Evolutionary conservation across 257 asterid genomes (phyloP).

Genomic region (Rauvolfia tetraphylla): DNA sequence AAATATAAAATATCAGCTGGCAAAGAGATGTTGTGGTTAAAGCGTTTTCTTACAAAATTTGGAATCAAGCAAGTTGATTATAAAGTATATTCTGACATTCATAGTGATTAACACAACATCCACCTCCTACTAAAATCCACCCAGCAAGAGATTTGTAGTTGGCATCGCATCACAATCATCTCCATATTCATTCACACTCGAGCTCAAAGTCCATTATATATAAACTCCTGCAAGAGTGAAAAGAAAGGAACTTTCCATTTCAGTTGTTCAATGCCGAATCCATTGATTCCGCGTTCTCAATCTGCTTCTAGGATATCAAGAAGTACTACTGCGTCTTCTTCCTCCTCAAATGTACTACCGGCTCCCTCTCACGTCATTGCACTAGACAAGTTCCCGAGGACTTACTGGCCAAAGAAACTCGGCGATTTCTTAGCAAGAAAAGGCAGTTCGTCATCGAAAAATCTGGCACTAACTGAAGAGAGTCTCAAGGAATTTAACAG

Average conservation of each 20-base stretch:
- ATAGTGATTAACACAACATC: no score
- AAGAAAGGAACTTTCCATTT: constrained; percentile 2
- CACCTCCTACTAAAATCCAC: background rate
- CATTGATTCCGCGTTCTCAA: constrained; percentile 47
- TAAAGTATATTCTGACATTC: no score
- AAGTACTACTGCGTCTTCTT: constrained; percentile 31
- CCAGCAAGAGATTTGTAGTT: background rate
- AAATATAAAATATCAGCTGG: no score
- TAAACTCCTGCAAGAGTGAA: background rate
- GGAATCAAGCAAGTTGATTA: no score
- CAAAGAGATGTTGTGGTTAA: no score
- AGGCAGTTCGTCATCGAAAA: constrained; percentile 22
- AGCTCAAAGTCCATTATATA: background rate
- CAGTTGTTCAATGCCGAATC: constrained; percentile 47
- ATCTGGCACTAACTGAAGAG: constrained; percentile 34
- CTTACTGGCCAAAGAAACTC: constrained; percentile 39
- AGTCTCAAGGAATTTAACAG: constrained; percentile 47
- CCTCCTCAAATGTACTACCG: constrained; percentile 22
- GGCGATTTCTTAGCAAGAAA: constrained; percentile 26
- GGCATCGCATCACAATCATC: background rate
- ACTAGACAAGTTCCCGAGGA: constrained; percentile 36
- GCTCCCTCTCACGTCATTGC: constrained; percentile 31
- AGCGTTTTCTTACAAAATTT: no score
- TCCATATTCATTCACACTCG: background rate
- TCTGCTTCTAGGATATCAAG: constrained; percentile 46